These are phyloP conservation scores for Ilex aquifolium DNA, from an alignment of 257 asterid species.

Conservation along the genomic window DNA sequence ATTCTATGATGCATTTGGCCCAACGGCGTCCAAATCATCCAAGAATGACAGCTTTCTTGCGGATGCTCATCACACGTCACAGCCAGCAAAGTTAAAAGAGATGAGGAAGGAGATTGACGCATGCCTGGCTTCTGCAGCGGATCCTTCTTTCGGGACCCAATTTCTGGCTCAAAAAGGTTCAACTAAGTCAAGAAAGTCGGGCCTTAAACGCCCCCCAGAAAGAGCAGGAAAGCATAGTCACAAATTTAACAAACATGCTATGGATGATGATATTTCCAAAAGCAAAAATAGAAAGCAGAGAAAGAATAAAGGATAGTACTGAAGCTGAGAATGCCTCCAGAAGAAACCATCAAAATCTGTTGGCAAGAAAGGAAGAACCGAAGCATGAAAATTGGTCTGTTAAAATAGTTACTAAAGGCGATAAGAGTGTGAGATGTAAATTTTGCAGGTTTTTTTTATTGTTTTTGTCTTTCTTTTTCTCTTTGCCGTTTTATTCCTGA, in stretches of 20 bases:
- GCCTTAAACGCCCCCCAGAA: constrained; percentile 30
- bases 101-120: constrained; percentile 69
- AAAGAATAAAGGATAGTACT: constrained; percentile 12
- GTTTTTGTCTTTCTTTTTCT: constrained; percentile 9
- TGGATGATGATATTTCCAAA: constrained; percentile 15
- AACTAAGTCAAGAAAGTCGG: constrained; percentile 29
- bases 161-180: constrained; percentile 73
- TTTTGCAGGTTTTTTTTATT: constrained; percentile 9
- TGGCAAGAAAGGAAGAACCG: constrained; percentile 26
- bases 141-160: constrained; percentile 33
- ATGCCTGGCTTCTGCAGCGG: constrained; percentile 34
- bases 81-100: constrained; percentile 61
- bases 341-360: constrained; percentile 1
- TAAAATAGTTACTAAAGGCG: constrained; percentile 27
- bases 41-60: constrained; percentile 54
- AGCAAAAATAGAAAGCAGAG: constrained; percentile 32
- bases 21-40: constrained; percentile 45
- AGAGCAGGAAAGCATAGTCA: constrained; percentile 14
- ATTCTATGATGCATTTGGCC: constrained; percentile 67
- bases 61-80: constrained; percentile 38
- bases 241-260: constrained; percentile 12
- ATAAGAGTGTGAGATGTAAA: constrained; percentile 23
- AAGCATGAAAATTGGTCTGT: constrained; percentile 22
- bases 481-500: background rate
- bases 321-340: constrained; percentile 7